Conservation (phyloP, 2,329 filamentous ascomycete species). For the Boeremia exigua region DNA sequence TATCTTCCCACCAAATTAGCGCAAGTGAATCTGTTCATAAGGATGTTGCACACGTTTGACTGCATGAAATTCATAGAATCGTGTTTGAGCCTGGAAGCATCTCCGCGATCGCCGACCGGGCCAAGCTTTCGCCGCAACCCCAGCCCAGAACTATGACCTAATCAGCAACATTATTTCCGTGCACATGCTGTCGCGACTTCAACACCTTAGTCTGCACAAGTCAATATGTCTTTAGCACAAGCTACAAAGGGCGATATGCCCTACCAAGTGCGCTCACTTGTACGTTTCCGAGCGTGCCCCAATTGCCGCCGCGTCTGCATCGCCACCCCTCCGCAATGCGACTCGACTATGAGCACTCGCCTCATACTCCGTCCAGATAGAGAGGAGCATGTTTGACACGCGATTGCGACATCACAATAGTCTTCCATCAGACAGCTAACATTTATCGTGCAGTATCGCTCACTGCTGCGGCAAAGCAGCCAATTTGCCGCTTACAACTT, state of each 20-base stretch:
- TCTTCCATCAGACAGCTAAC: neutral
- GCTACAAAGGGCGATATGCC: constrained; percentile 45
- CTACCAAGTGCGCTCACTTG: constrained; percentile 49
- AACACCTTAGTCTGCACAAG: constrained; percentile 11
- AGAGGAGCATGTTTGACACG: neutral
- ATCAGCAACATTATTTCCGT: constrained; percentile 43
- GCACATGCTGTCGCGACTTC: constrained; percentile 35
- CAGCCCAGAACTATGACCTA: constrained; percentile 41
- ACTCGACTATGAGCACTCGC: constrained; percentile 2
- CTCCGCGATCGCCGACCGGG: constrained; percentile 32
- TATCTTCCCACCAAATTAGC: constrained; percentile 1
- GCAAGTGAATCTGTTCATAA: constrained; percentile 1
- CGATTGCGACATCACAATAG: neutral
- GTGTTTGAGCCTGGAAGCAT: constrained; percentile 1
- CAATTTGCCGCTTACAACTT: constrained; percentile 98
- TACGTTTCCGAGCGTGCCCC: constrained; percentile 30
- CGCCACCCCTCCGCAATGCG: constrained; percentile 8
- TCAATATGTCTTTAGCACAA: constrained; percentile 45
- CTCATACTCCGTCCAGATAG: neutral
- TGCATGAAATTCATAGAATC: neutral
- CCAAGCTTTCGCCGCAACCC: constrained; percentile 37
- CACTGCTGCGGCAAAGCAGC: constrained; percentile 81
- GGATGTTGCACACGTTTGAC: neutral
- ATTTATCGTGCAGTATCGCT: constrained; percentile 73
- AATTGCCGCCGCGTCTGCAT: constrained; percentile 3